These are phyloP conservation scores for Epithemia pelagica DNA, from an alignment of 108 stramenopile genomes.

Conservation along the genomic window DNA sequence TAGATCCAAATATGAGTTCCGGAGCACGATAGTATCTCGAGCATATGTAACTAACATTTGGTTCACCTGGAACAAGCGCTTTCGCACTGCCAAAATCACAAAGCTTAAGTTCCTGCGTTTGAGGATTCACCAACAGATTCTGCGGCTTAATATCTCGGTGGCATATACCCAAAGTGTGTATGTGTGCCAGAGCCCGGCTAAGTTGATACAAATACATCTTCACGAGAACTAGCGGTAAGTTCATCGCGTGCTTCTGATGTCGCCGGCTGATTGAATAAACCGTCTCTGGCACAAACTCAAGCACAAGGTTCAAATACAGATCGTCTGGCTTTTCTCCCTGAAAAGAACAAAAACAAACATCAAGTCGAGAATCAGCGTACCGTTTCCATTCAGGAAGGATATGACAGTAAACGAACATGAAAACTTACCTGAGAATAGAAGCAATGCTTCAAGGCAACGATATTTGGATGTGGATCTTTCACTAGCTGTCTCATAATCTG, in stretches of 20 bases:
- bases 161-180: slow-evolving; percentile 94
- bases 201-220: slow-evolving; percentile 98
- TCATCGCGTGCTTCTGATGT: slow-evolving; percentile 89
- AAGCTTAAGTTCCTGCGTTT: slow-evolving; percentile 90
- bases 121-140: slow-evolving; percentile 94
- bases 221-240: slow-evolving; percentile 81
- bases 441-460: slow-evolving; percentile 94
- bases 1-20: slow-evolving; percentile 98
- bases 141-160: slow-evolving; percentile 99
- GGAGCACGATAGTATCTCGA: slow-evolving; percentile 97
- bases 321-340: slow-evolving; percentile 88
- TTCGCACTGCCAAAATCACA: slow-evolving; percentile 99
- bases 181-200: slow-evolving; percentile 91
- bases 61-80: slow-evolving; percentile 89
- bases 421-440: slow-evolving; percentile 88
- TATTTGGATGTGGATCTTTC: slow-evolving; percentile 93
- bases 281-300: slow-evolving; percentile 98
- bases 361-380: not conserved
- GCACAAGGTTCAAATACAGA: slow-evolving; percentile 96
- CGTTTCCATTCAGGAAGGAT: not conserved
- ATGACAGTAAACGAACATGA: not conserved
- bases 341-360: not conserved
- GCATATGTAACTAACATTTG: slow-evolving; percentile 98
- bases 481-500: slow-evolving; percentile 96
- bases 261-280: slow-evolving; percentile 90